Base-by-base conservation (phyloP, 2,329 filamentous ascomycete species). In the Nannizzia gypsea region DNA sequence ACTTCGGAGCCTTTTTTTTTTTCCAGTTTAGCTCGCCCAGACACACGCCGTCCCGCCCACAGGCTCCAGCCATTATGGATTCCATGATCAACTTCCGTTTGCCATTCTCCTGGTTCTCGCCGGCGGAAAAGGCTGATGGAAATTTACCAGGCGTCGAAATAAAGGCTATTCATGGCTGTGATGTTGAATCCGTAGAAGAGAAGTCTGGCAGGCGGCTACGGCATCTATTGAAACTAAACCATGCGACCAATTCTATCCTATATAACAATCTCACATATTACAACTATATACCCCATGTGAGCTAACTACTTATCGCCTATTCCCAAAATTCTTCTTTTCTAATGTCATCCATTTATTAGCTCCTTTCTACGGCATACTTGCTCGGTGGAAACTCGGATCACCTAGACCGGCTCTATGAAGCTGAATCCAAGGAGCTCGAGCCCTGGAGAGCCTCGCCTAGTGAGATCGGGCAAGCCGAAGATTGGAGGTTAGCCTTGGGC, bases 151-250 rank as follows among this genome's bases (percentile, higher is more conserved):
- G 58, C 65, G 70, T 78, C 63, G 70, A 78, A 52, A 65, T 96
- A 5, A 79, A 87, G 6, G 78, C 87, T 0, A 85, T 92, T 59
- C 78, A 88, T 64, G 79, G 89, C 60, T 84, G 95, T 73, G 83
- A 88, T 71, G 81, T 96, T 67, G 92, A 97, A 75, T 87, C 86
- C 3, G 80, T 84, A 55, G 81, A 85, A 6, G 90, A 95, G 69
- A 92, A 89, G 72, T 80, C 88, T 60, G 84, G 87, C 17, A 81
- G 92, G 63, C 89, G 89, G 20, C 79, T 99, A 63, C 96, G 95
- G 76, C 90, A 97, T 74, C 78, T 99, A 13, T 73, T 99, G 62
- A 89, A 88, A 72, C 86, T 91, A 58, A 97, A 97, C 71, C 93
- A 99, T 75, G 86, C 86, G 65, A 96, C 93, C 70, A 83, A 95